A percentile compares a stretch with the other conserved stretches of the same genome.
Conservation (phyloP, 139 green algal genomes). For the Tetraselmis striata region DNA sequence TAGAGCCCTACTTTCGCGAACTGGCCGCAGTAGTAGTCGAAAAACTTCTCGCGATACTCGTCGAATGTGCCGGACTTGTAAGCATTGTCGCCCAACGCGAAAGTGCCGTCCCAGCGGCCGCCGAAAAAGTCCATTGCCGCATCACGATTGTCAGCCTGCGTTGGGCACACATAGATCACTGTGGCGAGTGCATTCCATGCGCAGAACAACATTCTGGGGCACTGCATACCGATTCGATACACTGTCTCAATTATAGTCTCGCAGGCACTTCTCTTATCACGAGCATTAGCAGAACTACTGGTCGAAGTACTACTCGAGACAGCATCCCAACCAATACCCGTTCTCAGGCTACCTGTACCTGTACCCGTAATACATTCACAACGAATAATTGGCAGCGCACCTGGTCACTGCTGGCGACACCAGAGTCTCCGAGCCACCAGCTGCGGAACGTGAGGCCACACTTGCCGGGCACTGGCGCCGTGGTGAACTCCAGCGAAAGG, state of each 20-base stretch:
- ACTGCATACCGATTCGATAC: no score
- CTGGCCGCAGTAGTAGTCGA: neutral
- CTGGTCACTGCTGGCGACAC: neutral
- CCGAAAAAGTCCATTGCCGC: neutral
- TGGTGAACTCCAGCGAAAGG: neutral
- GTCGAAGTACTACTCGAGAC: no score
- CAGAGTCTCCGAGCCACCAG: neutral
- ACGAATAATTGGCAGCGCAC: no score
- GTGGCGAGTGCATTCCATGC: no score
- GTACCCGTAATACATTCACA: no score
- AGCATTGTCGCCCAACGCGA: slow-evolving; percentile 3
- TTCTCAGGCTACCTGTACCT: neutral
- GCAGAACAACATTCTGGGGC: no score
- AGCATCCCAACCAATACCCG: no score
- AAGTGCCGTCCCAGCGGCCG: neutral
- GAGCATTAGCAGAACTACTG: no score
- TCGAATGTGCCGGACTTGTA: neutral
- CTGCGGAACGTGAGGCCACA: neutral
- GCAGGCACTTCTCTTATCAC: no score
- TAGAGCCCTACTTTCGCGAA: neutral
- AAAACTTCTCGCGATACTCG: slow-evolving; percentile 2
- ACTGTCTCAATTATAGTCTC: no score
- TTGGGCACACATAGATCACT: no score
- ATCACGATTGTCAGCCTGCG: no score
- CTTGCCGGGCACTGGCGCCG: neutral